Percentiles rank a stretch among this genome's conserved stretches.
phyloP scores from a whole-genome alignment of 2,329 filamentous ascomycete species.

The Graphilbum ipis-grandicollis region DNA sequence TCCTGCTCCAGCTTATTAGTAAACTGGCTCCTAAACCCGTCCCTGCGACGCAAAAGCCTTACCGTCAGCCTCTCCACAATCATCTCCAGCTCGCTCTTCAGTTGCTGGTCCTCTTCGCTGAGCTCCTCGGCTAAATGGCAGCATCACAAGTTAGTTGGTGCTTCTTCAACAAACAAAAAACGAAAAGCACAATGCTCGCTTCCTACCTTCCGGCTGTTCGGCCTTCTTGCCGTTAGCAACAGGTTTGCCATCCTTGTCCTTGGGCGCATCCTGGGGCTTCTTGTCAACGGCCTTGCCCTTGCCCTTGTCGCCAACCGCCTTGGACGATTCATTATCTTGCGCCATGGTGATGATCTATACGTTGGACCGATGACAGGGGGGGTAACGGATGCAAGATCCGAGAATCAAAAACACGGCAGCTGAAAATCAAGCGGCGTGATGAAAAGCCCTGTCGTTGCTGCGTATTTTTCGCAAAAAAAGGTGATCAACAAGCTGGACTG shows the following conservation, averaged over 20 bases:
- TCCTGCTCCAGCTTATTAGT: slow-evolving; percentile 37
- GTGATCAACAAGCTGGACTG: too few relatives aligned
- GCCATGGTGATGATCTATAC: slow-evolving; percentile 43
- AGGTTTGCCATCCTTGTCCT: slow-evolving; percentile 53
- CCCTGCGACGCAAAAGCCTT: too few relatives aligned
- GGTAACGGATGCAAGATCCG: too few relatives aligned
- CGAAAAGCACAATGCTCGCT: slow-evolving; percentile 2
- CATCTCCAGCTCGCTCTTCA: slow-evolving; percentile 97
- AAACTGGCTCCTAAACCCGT: too few relatives aligned
- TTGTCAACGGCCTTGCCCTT: slow-evolving; percentile 80
- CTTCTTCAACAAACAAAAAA: too few relatives aligned
- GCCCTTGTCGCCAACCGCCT: slow-evolving; percentile 68
- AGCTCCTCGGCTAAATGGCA: slow-evolving; percentile 54
- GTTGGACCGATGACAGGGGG: too few relatives aligned
- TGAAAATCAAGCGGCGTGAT: neutral
- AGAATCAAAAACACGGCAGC: too few relatives aligned
- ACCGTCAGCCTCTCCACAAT: slow-evolving; percentile 88
- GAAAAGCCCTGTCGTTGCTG: too few relatives aligned
- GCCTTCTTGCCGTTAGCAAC: slow-evolving; percentile 61
- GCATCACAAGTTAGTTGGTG: neutral
- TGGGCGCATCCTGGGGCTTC: slow-evolving; percentile 39
- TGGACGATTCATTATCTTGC: slow-evolving; percentile 77
- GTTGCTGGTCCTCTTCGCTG: slow-evolving; percentile 92
- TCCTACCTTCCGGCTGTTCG: slow-evolving; percentile 35
- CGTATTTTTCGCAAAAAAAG: too few relatives aligned